A percentile compares a stretch with the other conserved stretches of the same genome.
Conservation (phyloP, 305 asterid species). For the Fraxinus paxiana region DNA sequence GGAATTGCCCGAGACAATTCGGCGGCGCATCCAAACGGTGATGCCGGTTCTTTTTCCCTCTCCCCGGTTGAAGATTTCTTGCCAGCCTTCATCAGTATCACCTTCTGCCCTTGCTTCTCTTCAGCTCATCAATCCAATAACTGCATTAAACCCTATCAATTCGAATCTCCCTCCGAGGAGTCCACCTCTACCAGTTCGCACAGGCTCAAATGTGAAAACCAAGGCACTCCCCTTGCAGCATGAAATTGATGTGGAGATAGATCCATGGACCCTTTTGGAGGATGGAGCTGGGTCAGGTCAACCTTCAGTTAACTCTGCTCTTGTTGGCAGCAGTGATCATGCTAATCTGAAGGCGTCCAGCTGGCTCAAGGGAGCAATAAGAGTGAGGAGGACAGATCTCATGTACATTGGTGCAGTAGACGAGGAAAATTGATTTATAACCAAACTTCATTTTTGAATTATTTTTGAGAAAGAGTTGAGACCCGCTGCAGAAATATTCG, state of each 20-base stretch:
- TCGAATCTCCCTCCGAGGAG: slow-evolving; percentile 47
- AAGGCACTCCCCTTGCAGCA: slow-evolving; percentile 45
- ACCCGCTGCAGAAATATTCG: background rate
- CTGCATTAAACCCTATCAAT: slow-evolving; percentile 40
- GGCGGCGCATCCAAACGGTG: slow-evolving; percentile 89
- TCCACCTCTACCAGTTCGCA: slow-evolving; percentile 48
- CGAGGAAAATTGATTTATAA: slow-evolving; percentile 68
- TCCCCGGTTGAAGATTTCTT: slow-evolving; percentile 50
- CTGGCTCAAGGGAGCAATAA: slow-evolving; percentile 77
- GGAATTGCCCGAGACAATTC: slow-evolving; percentile 74
- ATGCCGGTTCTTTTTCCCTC: slow-evolving; percentile 70
- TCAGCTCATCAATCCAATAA: slow-evolving; percentile 58
- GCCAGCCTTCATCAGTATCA: slow-evolving; percentile 70
- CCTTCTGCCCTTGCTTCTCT: slow-evolving; percentile 58
- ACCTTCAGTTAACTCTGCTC: slow-evolving; percentile 50
- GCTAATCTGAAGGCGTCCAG: slow-evolving; percentile 69
- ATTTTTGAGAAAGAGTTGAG: slow-evolving; percentile 6
- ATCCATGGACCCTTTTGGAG: slow-evolving; percentile 86
- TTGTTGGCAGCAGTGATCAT: slow-evolving; percentile 48
- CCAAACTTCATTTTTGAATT: slow-evolving; percentile 25
- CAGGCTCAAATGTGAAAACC: slow-evolving; percentile 41
- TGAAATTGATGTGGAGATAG: slow-evolving; percentile 56
- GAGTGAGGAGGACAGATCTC: slow-evolving; percentile 83
- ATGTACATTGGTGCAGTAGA: slow-evolving; percentile 82
- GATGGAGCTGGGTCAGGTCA: slow-evolving; percentile 82